Evolutionary conservation across 495 filamentous ascomycete genomes (phyloP).

Genomic region (Daldinia grandis): DNA sequence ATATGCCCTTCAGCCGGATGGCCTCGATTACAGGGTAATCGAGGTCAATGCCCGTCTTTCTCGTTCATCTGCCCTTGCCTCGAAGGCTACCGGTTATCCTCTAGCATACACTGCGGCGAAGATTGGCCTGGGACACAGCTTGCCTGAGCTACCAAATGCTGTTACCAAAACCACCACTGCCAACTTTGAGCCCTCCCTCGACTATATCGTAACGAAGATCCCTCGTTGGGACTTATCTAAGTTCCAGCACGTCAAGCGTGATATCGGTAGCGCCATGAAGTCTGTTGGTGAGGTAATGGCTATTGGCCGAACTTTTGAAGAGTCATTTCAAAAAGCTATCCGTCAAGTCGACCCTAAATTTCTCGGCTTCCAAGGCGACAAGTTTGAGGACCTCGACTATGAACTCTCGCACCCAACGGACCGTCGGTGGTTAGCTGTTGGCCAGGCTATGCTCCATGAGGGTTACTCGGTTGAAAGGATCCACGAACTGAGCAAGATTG

Average conservation of each 20-base stretch:
- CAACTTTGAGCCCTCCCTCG: constrained; percentile 96
- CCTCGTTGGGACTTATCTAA: constrained; percentile 97
- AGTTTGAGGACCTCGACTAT: constrained; percentile 92
- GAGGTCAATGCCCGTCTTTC: constrained; percentile 98
- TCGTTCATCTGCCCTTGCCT: constrained; percentile 93
- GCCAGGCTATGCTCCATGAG: constrained; percentile 97
- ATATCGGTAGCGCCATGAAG: constrained; percentile 98
- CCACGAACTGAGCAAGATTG: constrained; percentile 94
- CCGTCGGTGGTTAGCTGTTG: constrained; percentile 94
- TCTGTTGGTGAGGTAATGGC: constrained; percentile 99
- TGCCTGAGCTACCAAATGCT: constrained; percentile 94
- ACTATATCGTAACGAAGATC: constrained; percentile 98
- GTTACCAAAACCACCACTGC: constrained; percentile 98
- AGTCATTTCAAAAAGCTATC: constrained; percentile 99
- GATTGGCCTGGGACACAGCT: constrained; percentile 92
- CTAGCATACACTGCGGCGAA: constrained; percentile 97
- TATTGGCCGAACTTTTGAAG: constrained; percentile 96
- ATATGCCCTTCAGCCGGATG: constrained; percentile 94
- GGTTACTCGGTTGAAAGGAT: constrained; percentile 89
- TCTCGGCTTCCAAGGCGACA: constrained; percentile 91
- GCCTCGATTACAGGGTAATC: constrained; percentile 95
- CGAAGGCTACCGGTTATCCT: constrained; percentile 97
- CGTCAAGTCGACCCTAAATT: constrained; percentile 93
- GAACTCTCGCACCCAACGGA: constrained; percentile 91
- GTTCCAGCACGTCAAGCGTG: constrained; percentile 97